phyloP scores from a whole-genome alignment of 2,329 filamentous ascomycete species.

The Trichophyton schoenleinii region DNA sequence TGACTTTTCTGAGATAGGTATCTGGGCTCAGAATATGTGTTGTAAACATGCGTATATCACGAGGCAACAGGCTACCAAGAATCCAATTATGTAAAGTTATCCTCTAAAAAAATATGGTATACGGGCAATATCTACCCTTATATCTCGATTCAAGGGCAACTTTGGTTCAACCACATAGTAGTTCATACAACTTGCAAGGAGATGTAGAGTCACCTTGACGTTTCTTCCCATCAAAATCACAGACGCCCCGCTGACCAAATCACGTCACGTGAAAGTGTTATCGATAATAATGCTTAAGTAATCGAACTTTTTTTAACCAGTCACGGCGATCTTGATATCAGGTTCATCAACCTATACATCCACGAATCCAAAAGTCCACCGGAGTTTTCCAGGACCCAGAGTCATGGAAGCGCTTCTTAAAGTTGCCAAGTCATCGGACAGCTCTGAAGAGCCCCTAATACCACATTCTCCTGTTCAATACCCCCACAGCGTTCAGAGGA shows the following conservation, averaged over 20 bases:
- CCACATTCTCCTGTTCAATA: background rate
- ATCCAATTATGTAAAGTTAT: background rate
- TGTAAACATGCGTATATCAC: background rate
- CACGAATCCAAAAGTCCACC: background rate
- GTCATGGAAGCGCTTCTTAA: constrained; percentile 30
- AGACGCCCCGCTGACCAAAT: background rate
- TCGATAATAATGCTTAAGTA: background rate
- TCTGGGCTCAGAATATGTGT: background rate
- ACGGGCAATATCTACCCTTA: background rate
- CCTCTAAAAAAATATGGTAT: background rate
- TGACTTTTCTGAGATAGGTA: too few relatives aligned
- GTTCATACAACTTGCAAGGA: background rate
- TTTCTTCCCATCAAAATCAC: background rate
- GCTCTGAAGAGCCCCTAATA: background rate
- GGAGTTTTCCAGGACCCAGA: background rate
- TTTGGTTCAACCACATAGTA: background rate
- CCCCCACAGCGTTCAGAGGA: background rate
- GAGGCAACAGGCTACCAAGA: background rate
- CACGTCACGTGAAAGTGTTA: background rate
- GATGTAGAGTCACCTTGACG: background rate
- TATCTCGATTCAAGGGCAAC: background rate
- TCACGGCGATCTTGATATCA: background rate
- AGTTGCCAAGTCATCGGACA: constrained; percentile 26
- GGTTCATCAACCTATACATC: background rate
- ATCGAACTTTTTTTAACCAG: background rate